A percentile compares a stretch with the other conserved stretches of the same genome.
phyloP scores from a whole-genome alignment of 345 rosid species.

The Eucalyptus regnans region DNA sequence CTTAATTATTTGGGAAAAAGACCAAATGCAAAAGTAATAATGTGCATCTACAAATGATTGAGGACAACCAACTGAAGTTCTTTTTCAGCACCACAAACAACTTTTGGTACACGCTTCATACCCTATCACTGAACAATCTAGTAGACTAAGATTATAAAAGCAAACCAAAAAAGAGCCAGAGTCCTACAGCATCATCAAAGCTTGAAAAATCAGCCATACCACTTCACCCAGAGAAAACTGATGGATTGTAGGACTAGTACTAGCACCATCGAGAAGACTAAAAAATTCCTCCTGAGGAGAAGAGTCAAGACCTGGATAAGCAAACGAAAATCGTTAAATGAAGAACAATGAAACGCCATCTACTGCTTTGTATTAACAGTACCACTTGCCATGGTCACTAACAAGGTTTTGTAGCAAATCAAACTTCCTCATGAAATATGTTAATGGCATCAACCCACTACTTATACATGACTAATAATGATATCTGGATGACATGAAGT shows the following conservation, averaged over 20 bases:
- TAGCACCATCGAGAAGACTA: constrained; percentile 66
- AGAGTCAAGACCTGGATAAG: not conserved
- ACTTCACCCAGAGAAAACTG: no score
- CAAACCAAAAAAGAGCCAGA: not conserved
- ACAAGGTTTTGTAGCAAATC: constrained; percentile 29
- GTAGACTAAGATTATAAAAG: not conserved
- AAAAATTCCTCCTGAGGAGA: constrained; percentile 88
- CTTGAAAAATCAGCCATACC: not conserved
- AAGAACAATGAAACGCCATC: not conserved
- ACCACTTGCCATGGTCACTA: constrained; percentile 52
- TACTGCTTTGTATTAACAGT: not conserved
- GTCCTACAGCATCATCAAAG: not conserved
- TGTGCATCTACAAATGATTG: not conserved
- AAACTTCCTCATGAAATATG: no score
- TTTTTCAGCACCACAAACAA: constrained; percentile 81
- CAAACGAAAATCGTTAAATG: not conserved
- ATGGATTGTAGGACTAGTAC: no score
- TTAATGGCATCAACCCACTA: no score
- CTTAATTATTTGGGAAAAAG: not conserved
- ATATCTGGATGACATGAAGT: no score
- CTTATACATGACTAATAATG: no score
- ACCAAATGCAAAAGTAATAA: not conserved
- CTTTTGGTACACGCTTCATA: constrained; percentile 70
- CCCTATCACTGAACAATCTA: constrained; percentile 30
- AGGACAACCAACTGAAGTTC: constrained; percentile 70